phyloP scores from a whole-genome alignment of 2,329 filamentous ascomycete species.

The Sclerotiophoma versabilis region DNA sequence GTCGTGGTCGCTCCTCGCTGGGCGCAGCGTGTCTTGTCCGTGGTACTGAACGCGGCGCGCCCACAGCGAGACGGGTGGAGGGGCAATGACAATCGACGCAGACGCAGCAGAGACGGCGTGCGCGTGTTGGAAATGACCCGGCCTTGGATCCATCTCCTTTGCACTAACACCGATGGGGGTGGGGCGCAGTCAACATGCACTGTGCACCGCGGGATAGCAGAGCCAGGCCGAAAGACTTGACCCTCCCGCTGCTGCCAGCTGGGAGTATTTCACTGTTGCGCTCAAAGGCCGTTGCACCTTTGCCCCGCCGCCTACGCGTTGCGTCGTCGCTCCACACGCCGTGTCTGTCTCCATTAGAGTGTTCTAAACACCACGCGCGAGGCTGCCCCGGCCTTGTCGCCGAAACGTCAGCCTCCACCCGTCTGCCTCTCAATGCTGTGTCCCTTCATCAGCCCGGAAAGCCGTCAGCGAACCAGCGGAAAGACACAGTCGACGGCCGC shows the following conservation, averaged over 20 bases:
- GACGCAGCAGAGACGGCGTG: slow-evolving; percentile 12
- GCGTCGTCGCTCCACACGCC: slow-evolving; percentile 7
- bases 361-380: slow-evolving; percentile 8
- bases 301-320: not conserved
- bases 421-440: slow-evolving; percentile 2
- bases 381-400: slow-evolving; percentile 2
- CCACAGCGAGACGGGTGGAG: slow-evolving; percentile 17
- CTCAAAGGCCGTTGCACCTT: not conserved
- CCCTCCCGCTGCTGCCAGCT: not conserved
- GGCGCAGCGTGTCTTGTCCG: slow-evolving; percentile 8
- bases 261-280: not conserved
- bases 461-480: not conserved
- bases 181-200: slow-evolving; percentile 6
- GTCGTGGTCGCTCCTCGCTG: not conserved
- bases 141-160: not conserved
- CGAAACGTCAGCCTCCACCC: slow-evolving; percentile 9
- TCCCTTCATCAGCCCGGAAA: slow-evolving; percentile 4
- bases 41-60: slow-evolving; percentile 6
- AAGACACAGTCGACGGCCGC: not conserved
- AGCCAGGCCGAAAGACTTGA: slow-evolving; percentile 1
- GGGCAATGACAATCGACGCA: slow-evolving; percentile 13
- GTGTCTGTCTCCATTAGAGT: slow-evolving; percentile 8
- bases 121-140: not conserved
- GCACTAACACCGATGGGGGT: not conserved
- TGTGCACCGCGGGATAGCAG: not conserved